Evolutionary conservation across 1,284 basidiomycete species (phyloP).

Genomic region (Tylopilus sp.): DNA sequence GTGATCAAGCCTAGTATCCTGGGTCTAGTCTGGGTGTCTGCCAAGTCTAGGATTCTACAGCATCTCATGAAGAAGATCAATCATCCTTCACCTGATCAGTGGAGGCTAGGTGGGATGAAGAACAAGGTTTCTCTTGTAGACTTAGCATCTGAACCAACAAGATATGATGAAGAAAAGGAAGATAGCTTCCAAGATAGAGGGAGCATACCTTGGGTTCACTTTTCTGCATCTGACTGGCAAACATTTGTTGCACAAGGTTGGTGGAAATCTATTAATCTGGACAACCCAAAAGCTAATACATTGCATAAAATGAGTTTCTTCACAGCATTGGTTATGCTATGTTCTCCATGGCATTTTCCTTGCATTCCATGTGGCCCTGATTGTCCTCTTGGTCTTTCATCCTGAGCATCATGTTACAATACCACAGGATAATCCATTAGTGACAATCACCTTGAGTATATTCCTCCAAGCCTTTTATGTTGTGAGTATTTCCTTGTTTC

Average conservation of each 20-base stretch:
- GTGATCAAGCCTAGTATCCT: neutral
- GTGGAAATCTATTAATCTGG: too few relatives aligned
- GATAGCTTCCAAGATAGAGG: too few relatives aligned
- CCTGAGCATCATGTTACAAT: neutral
- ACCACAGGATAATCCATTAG: neutral
- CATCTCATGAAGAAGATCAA: neutral
- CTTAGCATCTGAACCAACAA: too few relatives aligned
- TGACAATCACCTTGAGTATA: neutral
- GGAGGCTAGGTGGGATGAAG: neutral
- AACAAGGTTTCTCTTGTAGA: neutral
- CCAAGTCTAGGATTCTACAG: neutral
- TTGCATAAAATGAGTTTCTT: too few relatives aligned
- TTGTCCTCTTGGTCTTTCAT: neutral
- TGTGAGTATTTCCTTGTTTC: neutral
- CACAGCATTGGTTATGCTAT: neutral
- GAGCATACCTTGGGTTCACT: too few relatives aligned
- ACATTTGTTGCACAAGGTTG: neutral
- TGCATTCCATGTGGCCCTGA: neutral
- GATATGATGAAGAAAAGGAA: too few relatives aligned
- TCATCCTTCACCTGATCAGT: neutral
- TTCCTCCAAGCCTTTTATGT: conserved; percentile 1
- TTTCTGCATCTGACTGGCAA: neutral
- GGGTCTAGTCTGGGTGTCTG: neutral
- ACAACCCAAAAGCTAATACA: too few relatives aligned
- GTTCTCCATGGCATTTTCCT: neutral